A percentile compares a stretch with the other conserved stretches of the same genome.
Evolutionary conservation across 2,329 filamentous ascomycete genomes (phyloP).

Genomic region (Cadophora malorum): DNA sequence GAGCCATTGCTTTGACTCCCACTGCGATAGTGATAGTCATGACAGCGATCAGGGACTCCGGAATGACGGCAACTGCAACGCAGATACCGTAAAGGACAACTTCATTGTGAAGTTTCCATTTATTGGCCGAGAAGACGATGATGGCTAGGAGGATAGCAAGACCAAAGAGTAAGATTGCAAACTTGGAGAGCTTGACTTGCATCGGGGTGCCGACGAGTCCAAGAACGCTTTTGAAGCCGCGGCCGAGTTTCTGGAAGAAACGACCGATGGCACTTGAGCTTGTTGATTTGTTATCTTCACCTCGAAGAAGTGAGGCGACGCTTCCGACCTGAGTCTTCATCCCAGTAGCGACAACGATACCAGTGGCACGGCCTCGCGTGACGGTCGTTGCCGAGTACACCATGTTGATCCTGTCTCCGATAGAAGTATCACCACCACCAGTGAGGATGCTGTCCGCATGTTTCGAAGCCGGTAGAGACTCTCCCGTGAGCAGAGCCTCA

Average conservation of each 20-base stretch:
- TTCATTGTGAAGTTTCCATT: conserved; percentile 60
- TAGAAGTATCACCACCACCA: conserved; percentile 58
- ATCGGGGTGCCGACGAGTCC: conserved; percentile 80
- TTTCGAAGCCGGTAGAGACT: conserved; percentile 74
- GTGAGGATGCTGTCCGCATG: conserved; percentile 59
- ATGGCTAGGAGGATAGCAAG: conserved; percentile 68
- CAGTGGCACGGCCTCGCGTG: conserved; percentile 71
- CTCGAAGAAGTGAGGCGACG: conserved; percentile 74
- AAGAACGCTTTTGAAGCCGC: conserved; percentile 58
- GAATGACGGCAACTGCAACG: conserved; percentile 67
- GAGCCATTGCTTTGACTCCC: conserved; percentile 68
- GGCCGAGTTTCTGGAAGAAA: conserved; percentile 55
- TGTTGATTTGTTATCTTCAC: conserved; percentile 58
- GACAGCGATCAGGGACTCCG: conserved; percentile 72
- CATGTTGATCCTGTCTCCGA: conserved; percentile 74
- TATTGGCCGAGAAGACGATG: conserved; percentile 66
- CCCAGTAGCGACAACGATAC: conserved; percentile 72
- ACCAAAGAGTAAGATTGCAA: conserved; percentile 80
- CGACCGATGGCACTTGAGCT: conserved; percentile 54
- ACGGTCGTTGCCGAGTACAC: conserved; percentile 76
- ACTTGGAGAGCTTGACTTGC: conserved; percentile 83
- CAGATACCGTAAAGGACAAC: conserved; percentile 67
- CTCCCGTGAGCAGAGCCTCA: conserved; percentile 75
- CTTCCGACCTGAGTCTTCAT: conserved; percentile 79
- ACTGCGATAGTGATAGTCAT: conserved; percentile 75